Evolutionary conservation across 2,329 filamentous ascomycete species (phyloP), one percentile per base, ranked within the genome.

Genomic region (Pseudocercospora macadamiae): DNA sequence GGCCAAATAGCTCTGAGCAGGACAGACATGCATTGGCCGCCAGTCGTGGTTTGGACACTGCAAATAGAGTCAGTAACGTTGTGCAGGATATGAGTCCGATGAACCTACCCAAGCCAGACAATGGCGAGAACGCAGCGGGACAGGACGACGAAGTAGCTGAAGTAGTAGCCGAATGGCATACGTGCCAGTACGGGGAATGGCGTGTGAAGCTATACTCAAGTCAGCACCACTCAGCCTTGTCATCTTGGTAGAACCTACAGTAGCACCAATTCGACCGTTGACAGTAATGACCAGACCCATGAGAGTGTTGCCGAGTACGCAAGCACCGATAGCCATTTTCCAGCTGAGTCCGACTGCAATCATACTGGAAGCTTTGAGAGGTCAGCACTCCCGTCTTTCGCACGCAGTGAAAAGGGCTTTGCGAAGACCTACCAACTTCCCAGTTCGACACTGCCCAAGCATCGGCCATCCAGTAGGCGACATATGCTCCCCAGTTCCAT

Each of bases 161-260:
- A 81, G 77, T 80, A 84, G 71, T 83, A 84, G 0, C 82, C 82
- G 76, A 81, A 85, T 36, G 77, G 79, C 9, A 81, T 80, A 28
- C 82, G 79, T 0, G 81, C 77, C 21, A 84, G 77, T 4, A 84
- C 82, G 0, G 82, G 81, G 64, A 85, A 85, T 0, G 82, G 82
- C 7, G 79, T 76, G 66, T 84, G 80, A 62, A 83, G 77, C 68
- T 74, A 71, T 12, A 70, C n/a, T 18, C 69, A 19, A 72, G 51
- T 85, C 75, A 32, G 82, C 79, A 60, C 28, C 30, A 10, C 44
- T 32, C 28, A 23, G 19, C 32, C 23, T 49, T 23, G 8, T n/a
- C 12, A 23, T 12, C 2, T 14, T 8, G 23, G 10, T 5, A 10
- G 3, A 18, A 49, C 55, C 80, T 49, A 83, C 76, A 32, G 79